phyloP scores from a whole-genome alignment of 2,329 filamentous ascomycete species.

The Sporothrix mexicana region DNA sequence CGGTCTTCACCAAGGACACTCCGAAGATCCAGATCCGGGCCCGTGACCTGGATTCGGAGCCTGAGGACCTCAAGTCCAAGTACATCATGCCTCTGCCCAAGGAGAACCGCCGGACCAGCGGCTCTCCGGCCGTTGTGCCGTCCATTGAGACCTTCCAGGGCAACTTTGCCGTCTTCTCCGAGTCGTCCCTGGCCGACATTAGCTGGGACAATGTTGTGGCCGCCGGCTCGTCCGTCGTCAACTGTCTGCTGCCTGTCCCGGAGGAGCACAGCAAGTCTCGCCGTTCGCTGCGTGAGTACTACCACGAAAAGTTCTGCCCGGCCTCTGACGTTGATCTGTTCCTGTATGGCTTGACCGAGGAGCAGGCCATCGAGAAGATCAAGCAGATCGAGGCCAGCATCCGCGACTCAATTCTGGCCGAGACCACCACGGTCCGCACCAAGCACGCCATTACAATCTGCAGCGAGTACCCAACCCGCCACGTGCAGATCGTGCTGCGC shows the following conservation, averaged over 20 bases:
- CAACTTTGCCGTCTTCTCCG: conserved; percentile 76
- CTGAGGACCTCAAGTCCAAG: conserved; percentile 63
- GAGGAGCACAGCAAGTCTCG: conserved; percentile 66
- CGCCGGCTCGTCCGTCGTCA: conserved; percentile 81
- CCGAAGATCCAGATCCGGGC: conserved; percentile 65
- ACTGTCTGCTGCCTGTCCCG: conserved; percentile 75
- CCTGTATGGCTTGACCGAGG: conserved; percentile 77
- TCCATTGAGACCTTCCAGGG: conserved; percentile 72
- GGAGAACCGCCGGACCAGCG: conserved; percentile 65
- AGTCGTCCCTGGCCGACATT: conserved; percentile 74
- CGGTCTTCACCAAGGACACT: conserved; percentile 66
- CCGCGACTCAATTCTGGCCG: conserved; percentile 77
- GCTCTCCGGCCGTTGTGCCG: conserved; percentile 70
- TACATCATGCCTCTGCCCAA: conserved; percentile 73
- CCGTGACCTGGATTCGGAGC: conserved; percentile 63
- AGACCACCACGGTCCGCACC: conserved; percentile 82
- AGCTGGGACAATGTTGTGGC: conserved; percentile 84
- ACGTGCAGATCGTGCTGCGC: conserved; percentile 81
- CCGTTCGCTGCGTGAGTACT: conserved; percentile 71
- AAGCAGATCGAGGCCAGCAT: conserved; percentile 78
- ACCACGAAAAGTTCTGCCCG: conserved; percentile 79
- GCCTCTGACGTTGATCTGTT: conserved; percentile 89
- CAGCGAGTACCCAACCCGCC: conserved; percentile 80
- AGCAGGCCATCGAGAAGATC: conserved; percentile 82
- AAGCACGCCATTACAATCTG: conserved; percentile 86